Conservation (phyloP, 148 eudicot species). For the Bassia scoparia region DNA sequence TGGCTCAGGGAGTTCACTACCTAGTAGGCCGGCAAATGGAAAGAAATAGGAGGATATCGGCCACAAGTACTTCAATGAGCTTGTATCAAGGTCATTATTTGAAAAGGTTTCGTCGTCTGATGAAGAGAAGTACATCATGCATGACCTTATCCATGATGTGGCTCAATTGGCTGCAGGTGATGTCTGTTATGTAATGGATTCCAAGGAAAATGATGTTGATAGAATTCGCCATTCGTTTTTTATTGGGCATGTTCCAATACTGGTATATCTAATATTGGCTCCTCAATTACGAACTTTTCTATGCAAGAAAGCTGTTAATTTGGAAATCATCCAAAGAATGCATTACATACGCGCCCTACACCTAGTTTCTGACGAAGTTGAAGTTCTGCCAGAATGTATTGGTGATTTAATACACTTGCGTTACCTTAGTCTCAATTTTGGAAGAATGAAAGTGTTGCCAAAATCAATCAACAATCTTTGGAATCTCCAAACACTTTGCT, state of each 20-base stretch:
- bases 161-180: slow-evolving; percentile 9
- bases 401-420: slow-evolving; percentile 12
- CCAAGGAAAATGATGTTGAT: not conserved
- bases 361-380: not conserved
- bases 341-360: not conserved
- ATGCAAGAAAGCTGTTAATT: not conserved
- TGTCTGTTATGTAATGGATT: not conserved
- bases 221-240: not conserved
- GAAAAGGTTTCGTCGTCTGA: not conserved
- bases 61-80: too few relatives aligned
- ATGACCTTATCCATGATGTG: slow-evolving; percentile 9
- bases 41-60: too few relatives aligned
- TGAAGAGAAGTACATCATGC: not conserved
- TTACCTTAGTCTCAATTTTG: not conserved
- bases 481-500: slow-evolving; percentile 6
- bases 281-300: not conserved
- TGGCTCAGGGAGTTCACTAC: too few relatives aligned
- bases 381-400: slow-evolving; percentile 3
- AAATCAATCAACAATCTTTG: slow-evolving; percentile 4
- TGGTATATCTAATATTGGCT: not conserved
- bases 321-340: not conserved
- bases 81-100: not conserved
- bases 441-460: not conserved
- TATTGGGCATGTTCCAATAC: not conserved
- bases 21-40: too few relatives aligned